Base-by-base conservation (phyloP, 2,329 filamentous ascomycete species). In the Trichoderma afroharzianum region DNA sequence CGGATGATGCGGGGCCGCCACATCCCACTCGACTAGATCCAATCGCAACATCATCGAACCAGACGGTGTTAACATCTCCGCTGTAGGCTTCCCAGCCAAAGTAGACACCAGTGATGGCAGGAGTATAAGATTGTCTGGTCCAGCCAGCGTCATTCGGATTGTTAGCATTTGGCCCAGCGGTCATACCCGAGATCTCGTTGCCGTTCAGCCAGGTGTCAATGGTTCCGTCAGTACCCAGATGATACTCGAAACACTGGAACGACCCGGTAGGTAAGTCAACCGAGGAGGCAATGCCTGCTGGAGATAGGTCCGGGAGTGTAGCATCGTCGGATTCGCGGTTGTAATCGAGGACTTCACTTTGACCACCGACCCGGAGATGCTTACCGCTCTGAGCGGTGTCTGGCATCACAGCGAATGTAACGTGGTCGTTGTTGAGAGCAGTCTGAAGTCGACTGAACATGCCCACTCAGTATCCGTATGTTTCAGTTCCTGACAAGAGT, bases 11-110 rank as follows among this genome's bases (percentile, higher is more conserved):
- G 14, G 64, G 55, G 26, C 36, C 39, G 26, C 67, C 67, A 61
- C 67, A 69, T 53, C 67, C 67, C 53, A 69, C 39, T 7, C 67
- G 67, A 58, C 15, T 69, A 21, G 67, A 26, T 21, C n/a, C 39
- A 28, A 69, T 62, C 9, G 67, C 15, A 30, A 69, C n/a, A 24
- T 69, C 67, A 21, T 69, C 67, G 30, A 69, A 69, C 67, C 67
- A 69, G 9, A 69, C 67, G 9, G 67, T 69, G 14, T 69, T 69
- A 21, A 62, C 33, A 36, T 62, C 67, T 36, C 67, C 67, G 30
- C 67, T 69, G 57, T 69, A 69, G 21, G 67, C 67, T 58, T 69
- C 67, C 67, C 67, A 69, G 57, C 67, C 67, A 69, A 69, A 69
- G 39, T 69, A 62, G 57, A 69, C 57, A 53, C 67, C 67, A 36